Conservation (phyloP, 257 asterid species). For the Verbascum thapsus region DNA sequence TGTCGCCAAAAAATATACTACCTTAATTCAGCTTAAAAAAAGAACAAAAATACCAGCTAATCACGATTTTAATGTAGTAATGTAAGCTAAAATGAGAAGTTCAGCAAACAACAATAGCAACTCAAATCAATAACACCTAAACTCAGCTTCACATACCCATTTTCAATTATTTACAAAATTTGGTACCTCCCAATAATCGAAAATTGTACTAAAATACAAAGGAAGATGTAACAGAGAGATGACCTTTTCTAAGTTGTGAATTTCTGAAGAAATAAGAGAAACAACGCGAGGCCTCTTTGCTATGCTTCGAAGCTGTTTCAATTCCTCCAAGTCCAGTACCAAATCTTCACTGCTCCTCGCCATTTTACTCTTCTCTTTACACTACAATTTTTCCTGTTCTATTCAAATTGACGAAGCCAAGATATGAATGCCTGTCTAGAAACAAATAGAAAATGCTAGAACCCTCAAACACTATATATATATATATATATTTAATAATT, state of each 20-base stretch:
- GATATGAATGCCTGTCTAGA: neutral
- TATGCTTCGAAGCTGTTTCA: constrained; percentile 72
- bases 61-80: too few species aligned
- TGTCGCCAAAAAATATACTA: too few species aligned
- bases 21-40: too few species aligned
- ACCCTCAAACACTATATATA: too few species aligned
- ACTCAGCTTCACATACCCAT: neutral
- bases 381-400: too few species aligned
- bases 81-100: neutral
- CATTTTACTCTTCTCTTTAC: constrained; percentile 34
- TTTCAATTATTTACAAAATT: neutral
- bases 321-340: constrained; percentile 74
- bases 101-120: neutral
- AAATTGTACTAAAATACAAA: neutral
- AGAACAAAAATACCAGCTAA: too few species aligned
- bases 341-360: constrained; percentile 50
- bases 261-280: constrained; percentile 73
- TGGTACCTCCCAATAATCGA: neutral
- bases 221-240: neutral
- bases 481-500: neutral
- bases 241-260: constrained; percentile 71
- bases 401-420: too few species aligned
- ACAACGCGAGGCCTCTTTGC: constrained; percentile 80
- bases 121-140: neutral
- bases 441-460: constrained; percentile 28